A percentile compares a stretch with the other conserved stretches of the same genome.
phyloP scores from a whole-genome alignment of 768 basidiomycete species.

The Russula brevipes region DNA sequence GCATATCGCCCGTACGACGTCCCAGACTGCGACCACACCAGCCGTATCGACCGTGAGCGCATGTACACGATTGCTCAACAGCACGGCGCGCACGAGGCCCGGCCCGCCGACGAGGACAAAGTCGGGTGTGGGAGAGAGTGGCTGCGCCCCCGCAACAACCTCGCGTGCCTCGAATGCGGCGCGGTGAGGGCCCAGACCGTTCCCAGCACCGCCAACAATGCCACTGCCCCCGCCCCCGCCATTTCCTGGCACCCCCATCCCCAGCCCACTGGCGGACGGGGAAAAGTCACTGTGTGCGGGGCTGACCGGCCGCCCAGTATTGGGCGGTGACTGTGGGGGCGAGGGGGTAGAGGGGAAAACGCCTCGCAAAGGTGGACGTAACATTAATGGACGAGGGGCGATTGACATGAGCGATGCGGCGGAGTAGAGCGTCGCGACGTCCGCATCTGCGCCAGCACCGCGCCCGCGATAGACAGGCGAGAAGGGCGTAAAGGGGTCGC shows the following conservation, averaged over 20 bases:
- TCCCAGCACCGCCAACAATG: conserved; percentile 27
- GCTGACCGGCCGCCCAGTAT: conserved; percentile 31
- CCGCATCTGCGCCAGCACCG: conserved; percentile 53
- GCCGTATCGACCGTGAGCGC: conserved; percentile 86
- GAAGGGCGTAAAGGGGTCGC: conserved; percentile 45
- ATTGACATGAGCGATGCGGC: conserved; percentile 76
- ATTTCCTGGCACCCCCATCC: background rate
- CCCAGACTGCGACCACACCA: conserved; percentile 89
- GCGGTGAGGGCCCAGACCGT: conserved; percentile 38
- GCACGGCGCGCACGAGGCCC: conserved; percentile 75
- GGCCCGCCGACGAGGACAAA: conserved; percentile 67
- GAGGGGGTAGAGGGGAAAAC: conserved; percentile 29
- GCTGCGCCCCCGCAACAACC: conserved; percentile 69
- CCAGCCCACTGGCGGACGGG: conserved; percentile 10
- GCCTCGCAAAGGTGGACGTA: conserved; percentile 36
- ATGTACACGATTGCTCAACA: conserved; percentile 86
- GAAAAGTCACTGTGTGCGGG: conserved; percentile 28
- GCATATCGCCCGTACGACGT: conserved; percentile 75
- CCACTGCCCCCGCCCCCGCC: background rate
- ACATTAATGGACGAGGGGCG: conserved; percentile 35
- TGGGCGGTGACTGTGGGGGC: conserved; percentile 26
- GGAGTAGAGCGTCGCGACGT: conserved; percentile 83
- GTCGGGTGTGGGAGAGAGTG: conserved; percentile 53
- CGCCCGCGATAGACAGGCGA: conserved; percentile 33
- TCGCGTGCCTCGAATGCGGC: conserved; percentile 67